A percentile compares a stretch with the other conserved stretches of the same genome.
Evolutionary conservation across 371 early-diverging fungal genomes (phyloP).

Genomic region (Dichotomocladium elegans): DNA sequence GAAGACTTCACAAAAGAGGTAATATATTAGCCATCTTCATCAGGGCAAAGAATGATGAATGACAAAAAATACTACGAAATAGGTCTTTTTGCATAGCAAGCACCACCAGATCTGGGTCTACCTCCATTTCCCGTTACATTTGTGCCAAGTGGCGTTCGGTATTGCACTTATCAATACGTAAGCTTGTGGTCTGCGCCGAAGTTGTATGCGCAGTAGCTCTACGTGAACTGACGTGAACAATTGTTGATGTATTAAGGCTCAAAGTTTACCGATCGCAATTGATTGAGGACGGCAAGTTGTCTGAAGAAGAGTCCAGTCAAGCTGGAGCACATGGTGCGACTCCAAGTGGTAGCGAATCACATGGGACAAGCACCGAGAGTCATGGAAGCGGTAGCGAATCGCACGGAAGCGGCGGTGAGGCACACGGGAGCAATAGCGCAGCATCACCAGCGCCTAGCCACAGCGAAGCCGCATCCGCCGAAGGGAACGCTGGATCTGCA

Average conservation of each 20-base stretch:
- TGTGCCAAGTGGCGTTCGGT: constrained; percentile 53
- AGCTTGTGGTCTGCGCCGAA: background rate
- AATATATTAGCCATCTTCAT: background rate
- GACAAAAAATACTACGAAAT: too few species aligned
- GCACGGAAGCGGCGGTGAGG: background rate
- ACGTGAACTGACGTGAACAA: too few species aligned
- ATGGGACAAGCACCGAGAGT: background rate
- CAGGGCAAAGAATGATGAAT: too few species aligned
- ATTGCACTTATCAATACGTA: constrained; percentile 45
- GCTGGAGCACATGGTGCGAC: constrained; percentile 2
- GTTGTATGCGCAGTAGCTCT: background rate
- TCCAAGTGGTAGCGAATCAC: background rate
- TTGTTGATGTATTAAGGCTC: constrained; percentile 16
- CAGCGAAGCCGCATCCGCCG: background rate
- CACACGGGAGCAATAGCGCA: constrained; percentile 4
- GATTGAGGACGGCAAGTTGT: constrained; percentile 17
- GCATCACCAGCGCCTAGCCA: background rate
- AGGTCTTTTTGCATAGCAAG: constrained; percentile 40
- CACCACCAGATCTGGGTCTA: constrained; percentile 58
- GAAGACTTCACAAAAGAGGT: constrained; percentile 52
- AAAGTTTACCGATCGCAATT: constrained; percentile 32
- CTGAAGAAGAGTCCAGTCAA: constrained; percentile 9
- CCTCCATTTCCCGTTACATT: constrained; percentile 54
- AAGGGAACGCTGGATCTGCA: background rate
- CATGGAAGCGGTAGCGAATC: background rate